Percentiles rank a stretch among this genome's conserved stretches.
phyloP scores from a whole-genome alignment of 1,284 basidiomycete genomes.

The Naganishia liquefaciens region DNA sequence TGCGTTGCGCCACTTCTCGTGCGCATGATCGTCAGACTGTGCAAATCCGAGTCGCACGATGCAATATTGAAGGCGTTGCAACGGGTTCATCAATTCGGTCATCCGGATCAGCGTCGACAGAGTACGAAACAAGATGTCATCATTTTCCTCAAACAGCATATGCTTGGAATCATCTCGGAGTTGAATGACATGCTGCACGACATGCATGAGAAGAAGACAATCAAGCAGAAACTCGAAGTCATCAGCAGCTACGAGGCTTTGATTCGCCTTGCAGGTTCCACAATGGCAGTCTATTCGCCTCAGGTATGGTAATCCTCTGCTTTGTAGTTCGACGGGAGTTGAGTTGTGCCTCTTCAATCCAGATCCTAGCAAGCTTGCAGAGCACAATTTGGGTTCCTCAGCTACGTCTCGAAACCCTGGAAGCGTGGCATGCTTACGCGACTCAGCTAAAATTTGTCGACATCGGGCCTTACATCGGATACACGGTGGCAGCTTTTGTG shows the following conservation, averaged over 20 bases:
- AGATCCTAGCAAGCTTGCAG: constrained; percentile 98
- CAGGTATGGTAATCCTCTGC: constrained; percentile 62
- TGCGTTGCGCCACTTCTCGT: constrained; percentile 10
- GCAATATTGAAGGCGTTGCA: constrained; percentile 17
- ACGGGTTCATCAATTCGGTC: constrained; percentile 38
- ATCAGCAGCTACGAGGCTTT: constrained; percentile 77
- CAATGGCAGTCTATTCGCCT: constrained; percentile 72
- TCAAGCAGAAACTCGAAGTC: constrained; percentile 68
- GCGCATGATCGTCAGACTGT: constrained; percentile 22
- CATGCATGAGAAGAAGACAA: constrained; percentile 69
- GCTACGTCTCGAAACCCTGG: constrained; percentile 74
- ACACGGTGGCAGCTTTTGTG: constrained; percentile 83
- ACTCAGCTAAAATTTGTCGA: constrained; percentile 69
- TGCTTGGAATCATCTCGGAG: constrained; percentile 77
- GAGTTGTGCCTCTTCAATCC: background rate
- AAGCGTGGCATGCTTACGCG: constrained; percentile 81
- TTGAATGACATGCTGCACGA: constrained; percentile 83
- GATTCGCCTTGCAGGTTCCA: constrained; percentile 68
- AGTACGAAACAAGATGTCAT: constrained; percentile 53
- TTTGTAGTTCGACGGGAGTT: background rate
- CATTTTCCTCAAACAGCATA: constrained; percentile 67
- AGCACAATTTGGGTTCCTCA: constrained; percentile 71
- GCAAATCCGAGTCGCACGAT: constrained; percentile 42
- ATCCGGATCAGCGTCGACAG: constrained; percentile 40
- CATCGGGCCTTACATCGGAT: constrained; percentile 79